phyloP scores from a whole-genome alignment of 805 yeast species.

The Hanseniaspora mollemarum region DNA sequence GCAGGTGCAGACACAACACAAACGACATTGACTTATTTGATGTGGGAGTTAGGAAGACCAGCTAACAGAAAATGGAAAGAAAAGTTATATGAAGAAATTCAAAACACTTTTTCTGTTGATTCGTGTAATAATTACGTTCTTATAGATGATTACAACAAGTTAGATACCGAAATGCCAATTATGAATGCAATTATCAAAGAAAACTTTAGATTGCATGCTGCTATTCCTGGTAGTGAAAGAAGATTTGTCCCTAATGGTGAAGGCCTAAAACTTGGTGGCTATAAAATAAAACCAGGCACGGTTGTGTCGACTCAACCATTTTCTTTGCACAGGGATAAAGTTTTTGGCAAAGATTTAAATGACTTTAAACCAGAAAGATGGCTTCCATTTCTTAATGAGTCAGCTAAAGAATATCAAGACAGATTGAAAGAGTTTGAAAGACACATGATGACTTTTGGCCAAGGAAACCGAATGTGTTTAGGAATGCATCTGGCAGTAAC shows the following conservation, averaged over 20 bases:
- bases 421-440: constrained; percentile 39
- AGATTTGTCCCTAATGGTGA: constrained; percentile 35
- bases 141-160: constrained; percentile 27
- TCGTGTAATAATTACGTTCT: constrained; percentile 29
- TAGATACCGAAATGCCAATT: constrained; percentile 43
- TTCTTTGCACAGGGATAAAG: constrained; percentile 42
- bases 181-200: constrained; percentile 55
- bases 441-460: constrained; percentile 58
- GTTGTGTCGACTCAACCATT: constrained; percentile 55
- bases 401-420: constrained; percentile 27
- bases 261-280: constrained; percentile 19
- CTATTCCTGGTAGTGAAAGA: constrained; percentile 68
- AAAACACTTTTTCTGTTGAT: constrained; percentile 12
- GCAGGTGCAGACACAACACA: constrained; percentile 75
- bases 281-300: constrained; percentile 43
- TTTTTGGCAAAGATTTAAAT: constrained; percentile 42
- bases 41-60: constrained; percentile 49
- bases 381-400: constrained; percentile 35
- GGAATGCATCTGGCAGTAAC: constrained; percentile 58
- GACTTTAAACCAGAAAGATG: constrained; percentile 52
- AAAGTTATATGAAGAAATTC: constrained; percentile 38
- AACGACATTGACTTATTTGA: constrained; percentile 46
- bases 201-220: constrained; percentile 49
- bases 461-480: constrained; percentile 62
- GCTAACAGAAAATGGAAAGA: constrained; percentile 37